These are phyloP conservation scores for Hordeum marinum DNA, from an alignment of 176 grass and related monocot genomes.

Conservation along the genomic window DNA sequence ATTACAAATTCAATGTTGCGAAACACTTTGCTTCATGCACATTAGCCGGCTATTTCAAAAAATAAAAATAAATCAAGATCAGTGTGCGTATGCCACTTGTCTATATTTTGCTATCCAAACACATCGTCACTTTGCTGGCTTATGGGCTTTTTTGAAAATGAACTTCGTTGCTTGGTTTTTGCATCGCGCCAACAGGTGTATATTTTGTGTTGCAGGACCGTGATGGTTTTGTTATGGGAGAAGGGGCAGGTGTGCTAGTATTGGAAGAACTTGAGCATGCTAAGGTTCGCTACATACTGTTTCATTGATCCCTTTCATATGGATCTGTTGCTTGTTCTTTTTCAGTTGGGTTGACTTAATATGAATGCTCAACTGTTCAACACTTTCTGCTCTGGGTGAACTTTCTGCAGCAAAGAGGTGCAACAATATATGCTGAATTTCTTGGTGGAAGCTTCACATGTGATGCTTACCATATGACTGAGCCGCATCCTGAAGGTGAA, in stretches of 20 bases:
- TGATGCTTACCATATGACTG: slow-evolving; percentile 98
- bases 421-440: slow-evolving; percentile 93
- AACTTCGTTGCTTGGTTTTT: slow-evolving; percentile 14
- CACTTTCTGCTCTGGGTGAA: slow-evolving; percentile 11
- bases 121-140: background rate
- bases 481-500: slow-evolving; percentile 97
- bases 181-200: slow-evolving; percentile 1
- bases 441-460: slow-evolving; percentile 99
- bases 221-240: slow-evolving; percentile 99
- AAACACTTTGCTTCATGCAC: slow-evolving; percentile 11
- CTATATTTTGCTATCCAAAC: background rate
- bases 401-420: slow-evolving; percentile 77
- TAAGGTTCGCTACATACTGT: slow-evolving; percentile 49
- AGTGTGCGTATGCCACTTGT: background rate
- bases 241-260: slow-evolving; percentile 92
- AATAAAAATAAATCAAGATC: no score
- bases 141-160: background rate
- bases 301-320: background rate
- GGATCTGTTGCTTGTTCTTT: slow-evolving; percentile 7
- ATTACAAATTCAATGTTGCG: background rate
- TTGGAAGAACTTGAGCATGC: slow-evolving; percentile 99
- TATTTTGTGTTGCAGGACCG: slow-evolving; percentile 47
- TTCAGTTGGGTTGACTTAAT: background rate
- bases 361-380: background rate
- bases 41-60: background rate